Conservation (phyloP, 2,329 filamentous ascomycete genomes). For the Lachnum nothofagi region DNA sequence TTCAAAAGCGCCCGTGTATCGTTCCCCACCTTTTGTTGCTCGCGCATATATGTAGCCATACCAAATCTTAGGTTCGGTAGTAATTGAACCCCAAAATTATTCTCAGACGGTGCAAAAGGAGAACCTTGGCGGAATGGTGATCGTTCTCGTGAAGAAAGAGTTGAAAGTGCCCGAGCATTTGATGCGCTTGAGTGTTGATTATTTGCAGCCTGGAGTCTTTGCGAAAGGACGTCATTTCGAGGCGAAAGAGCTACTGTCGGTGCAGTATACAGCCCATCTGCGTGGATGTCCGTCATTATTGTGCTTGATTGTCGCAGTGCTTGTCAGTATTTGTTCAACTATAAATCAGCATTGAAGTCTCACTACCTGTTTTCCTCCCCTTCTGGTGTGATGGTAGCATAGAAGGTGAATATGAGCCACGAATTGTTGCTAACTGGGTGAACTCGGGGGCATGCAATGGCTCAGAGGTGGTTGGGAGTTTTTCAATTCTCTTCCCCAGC, state of each 20-base stretch:
- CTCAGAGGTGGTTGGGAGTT: too few species aligned
- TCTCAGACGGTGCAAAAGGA: slow-evolving; percentile 46
- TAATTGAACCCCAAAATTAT: slow-evolving; percentile 34
- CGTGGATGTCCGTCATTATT: slow-evolving; percentile 79
- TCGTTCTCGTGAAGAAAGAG: slow-evolving; percentile 52
- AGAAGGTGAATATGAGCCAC: slow-evolving; percentile 57
- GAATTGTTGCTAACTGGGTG: slow-evolving; percentile 46
- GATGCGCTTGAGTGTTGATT: slow-evolving; percentile 62
- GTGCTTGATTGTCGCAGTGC: slow-evolving; percentile 43
- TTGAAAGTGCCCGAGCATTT: slow-evolving; percentile 45
- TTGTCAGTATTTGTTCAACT: slow-evolving; percentile 67
- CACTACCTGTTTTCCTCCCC: slow-evolving; percentile 53
- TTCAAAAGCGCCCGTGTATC: slow-evolving; percentile 44
- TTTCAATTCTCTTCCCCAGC: too few species aligned
- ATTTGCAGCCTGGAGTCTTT: slow-evolving; percentile 74
- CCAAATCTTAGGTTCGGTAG: slow-evolving; percentile 42
- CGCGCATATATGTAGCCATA: slow-evolving; percentile 55
- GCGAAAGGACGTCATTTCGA: slow-evolving; percentile 60
- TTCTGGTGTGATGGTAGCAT: slow-evolving; percentile 50
- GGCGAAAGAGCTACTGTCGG: slow-evolving; percentile 43
- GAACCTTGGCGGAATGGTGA: slow-evolving; percentile 79
- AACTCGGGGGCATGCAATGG: slow-evolving; percentile 31
- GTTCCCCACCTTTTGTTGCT: slow-evolving; percentile 56
- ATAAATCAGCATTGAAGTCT: slow-evolving; percentile 37
- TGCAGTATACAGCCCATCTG: slow-evolving; percentile 71